These are phyloP conservation scores for Pleurotus ostreatus DNA, from an alignment of 768 basidiomycete genomes.

Conservation along the genomic window DNA sequence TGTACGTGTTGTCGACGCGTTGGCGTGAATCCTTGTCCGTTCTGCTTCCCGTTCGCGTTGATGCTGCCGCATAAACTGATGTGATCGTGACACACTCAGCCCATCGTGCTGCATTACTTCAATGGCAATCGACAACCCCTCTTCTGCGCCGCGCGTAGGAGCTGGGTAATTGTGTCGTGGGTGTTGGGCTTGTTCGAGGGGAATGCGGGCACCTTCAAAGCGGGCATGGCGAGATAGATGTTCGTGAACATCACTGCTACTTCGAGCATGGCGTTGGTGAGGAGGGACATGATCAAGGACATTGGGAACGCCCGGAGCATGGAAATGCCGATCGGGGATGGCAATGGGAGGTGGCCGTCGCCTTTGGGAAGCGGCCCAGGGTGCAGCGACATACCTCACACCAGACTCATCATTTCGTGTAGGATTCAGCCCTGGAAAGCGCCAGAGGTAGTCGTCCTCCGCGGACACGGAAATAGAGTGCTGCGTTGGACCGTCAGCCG, in stretches of 20 bases:
- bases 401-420: neutral
- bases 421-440: conserved; percentile 1
- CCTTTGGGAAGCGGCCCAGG: neutral
- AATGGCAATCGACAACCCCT: conserved; percentile 25
- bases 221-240: conserved; percentile 21
- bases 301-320: neutral
- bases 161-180: neutral
- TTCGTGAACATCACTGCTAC: conserved; percentile 17
- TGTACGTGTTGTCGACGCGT: neutral
- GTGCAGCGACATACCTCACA: neutral
- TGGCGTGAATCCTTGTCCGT: neutral
- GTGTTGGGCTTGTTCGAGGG: neutral
- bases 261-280: neutral
- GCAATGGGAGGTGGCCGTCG: neutral
- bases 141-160: conserved; percentile 13
- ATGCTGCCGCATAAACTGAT: conserved; percentile 24
- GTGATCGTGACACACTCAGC: conserved; percentile 21
- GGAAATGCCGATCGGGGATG: neutral
- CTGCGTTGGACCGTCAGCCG: neutral
- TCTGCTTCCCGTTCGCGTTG: conserved; percentile 17
- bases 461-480: neutral
- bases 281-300: neutral
- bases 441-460: neutral
- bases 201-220: conserved; percentile 24
- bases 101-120: conserved; percentile 29